Evolutionary conservation across 108 stramenopile species (phyloP).

Genomic region (Conticribra weissflogii): DNA sequence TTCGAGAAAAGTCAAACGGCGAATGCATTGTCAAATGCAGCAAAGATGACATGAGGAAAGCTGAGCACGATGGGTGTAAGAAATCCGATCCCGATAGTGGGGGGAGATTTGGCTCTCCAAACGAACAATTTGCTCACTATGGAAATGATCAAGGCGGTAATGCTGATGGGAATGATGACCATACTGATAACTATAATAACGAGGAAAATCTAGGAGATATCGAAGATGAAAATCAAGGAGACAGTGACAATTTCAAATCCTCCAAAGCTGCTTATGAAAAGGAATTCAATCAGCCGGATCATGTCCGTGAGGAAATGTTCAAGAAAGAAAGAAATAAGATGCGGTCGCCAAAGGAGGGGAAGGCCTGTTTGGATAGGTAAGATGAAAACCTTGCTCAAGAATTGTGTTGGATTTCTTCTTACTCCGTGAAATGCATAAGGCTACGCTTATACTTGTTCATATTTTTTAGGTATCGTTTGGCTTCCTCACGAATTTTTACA

Average conservation of each 20-base stretch:
- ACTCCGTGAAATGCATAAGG: too few relatives aligned
- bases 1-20: conserved; percentile 45
- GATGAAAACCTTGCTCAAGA: neutral
- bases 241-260: neutral
- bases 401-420: too few relatives aligned
- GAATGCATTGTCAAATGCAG: conserved; percentile 58
- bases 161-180: too few relatives aligned
- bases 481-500: conserved; percentile 73
- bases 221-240: conserved; percentile 5
- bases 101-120: too few relatives aligned
- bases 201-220: too few relatives aligned
- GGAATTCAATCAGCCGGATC: conserved; percentile 57
- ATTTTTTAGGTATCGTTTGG: conserved; percentile 61
- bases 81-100: too few relatives aligned
- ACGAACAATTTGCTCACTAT: too few relatives aligned
- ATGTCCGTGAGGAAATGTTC: conserved; percentile 51
- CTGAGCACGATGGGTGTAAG: too few relatives aligned
- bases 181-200: too few relatives aligned
- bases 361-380: conserved; percentile 82
- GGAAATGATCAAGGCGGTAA: too few relatives aligned
- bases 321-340: conserved; percentile 60
- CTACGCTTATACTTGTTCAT: neutral
- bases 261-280: conserved; percentile 52
- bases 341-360: conserved; percentile 68
- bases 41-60: too few relatives aligned